Evolutionary conservation across 257 asterid species (phyloP).

Genomic region (Solanum sejunctum): DNA sequence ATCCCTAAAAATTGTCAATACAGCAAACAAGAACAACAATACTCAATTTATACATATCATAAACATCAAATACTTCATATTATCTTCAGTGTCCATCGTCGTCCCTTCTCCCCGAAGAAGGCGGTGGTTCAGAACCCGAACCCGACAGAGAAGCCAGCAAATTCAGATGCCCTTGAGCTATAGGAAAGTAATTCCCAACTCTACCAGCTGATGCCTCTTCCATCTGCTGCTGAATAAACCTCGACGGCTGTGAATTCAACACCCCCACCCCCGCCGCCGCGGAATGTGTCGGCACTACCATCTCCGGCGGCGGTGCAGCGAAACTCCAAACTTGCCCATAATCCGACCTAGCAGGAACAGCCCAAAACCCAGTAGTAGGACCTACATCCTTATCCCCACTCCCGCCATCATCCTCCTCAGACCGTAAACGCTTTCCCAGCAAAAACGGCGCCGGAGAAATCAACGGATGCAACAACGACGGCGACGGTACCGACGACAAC

Average conservation of each 20-base stretch:
- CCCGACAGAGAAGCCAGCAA: slow-evolving; percentile 65
- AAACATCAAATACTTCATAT: neutral
- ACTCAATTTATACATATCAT: neutral
- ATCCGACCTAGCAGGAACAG: neutral
- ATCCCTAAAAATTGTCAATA: neutral
- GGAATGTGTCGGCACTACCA: slow-evolving; percentile 26
- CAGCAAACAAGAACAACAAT: neutral
- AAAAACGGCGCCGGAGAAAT: slow-evolving; percentile 45
- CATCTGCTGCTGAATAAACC: slow-evolving; percentile 70
- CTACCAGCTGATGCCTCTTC: slow-evolving; percentile 92
- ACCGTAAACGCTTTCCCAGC: slow-evolving; percentile 74
- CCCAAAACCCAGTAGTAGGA: slow-evolving; percentile 9
- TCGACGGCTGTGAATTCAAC: slow-evolving; percentile 27
- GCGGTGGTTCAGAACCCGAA: slow-evolving; percentile 86
- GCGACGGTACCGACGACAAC: too few relatives aligned
- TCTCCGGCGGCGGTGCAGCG: slow-evolving; percentile 12
- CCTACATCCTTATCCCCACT: slow-evolving; percentile 2
- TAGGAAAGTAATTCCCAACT: slow-evolving; percentile 85
- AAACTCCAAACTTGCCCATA: neutral
- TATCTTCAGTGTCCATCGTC: slow-evolving; percentile 38
- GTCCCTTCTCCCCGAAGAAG: slow-evolving; percentile 48
- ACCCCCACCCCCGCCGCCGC: neutral
- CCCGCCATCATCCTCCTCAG: slow-evolving; percentile 10
- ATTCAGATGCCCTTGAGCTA: slow-evolving; percentile 88
- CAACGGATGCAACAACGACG: neutral